Evolutionary conservation across 768 basidiomycete genomes (phyloP).

Genomic region (Boletus pseudo-olivaceus): DNA sequence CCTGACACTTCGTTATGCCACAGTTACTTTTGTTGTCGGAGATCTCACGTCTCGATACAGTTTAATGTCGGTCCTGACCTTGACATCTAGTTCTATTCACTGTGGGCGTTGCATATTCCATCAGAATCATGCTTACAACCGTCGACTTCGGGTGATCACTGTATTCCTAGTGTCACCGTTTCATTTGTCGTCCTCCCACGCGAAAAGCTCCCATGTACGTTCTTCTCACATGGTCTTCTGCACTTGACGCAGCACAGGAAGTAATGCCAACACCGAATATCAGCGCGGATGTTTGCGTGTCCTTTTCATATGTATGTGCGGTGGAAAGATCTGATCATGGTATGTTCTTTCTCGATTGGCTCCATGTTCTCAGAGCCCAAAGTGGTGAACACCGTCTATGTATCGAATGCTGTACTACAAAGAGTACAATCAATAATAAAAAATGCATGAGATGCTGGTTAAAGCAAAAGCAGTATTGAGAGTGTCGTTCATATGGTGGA

Average conservation of each 20-base stretch:
- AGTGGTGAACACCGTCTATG: too few relatives aligned
- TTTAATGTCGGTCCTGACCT: neutral
- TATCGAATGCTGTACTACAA: too few relatives aligned
- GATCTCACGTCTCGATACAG: slow-evolving; percentile 31
- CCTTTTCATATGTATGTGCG: slow-evolving; percentile 54
- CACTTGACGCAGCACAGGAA: neutral
- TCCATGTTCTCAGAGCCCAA: slow-evolving; percentile 6
- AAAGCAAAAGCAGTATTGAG: too few relatives aligned
- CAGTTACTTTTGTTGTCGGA: slow-evolving; percentile 48
- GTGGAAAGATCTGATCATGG: too few relatives aligned
- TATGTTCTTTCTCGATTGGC: slow-evolving; percentile 43
- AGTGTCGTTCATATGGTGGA: too few relatives aligned
- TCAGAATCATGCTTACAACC: slow-evolving; percentile 59
- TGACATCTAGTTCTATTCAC: slow-evolving; percentile 36
- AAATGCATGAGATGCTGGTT: too few relatives aligned
- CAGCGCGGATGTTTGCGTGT: slow-evolving; percentile 57
- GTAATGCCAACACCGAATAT: slow-evolving; percentile 32
- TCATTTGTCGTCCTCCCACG: slow-evolving; percentile 46
- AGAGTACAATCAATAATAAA: too few relatives aligned
- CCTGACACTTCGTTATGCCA: neutral
- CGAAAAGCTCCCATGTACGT: slow-evolving; percentile 51
- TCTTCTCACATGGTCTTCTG: slow-evolving; percentile 9
- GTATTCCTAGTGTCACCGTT: too few relatives aligned
- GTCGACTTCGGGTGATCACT: slow-evolving; percentile 52
- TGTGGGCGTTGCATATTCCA: slow-evolving; percentile 53